Evolutionary conservation across 2,329 filamentous ascomycete genomes (phyloP), one percentile per base, ranked within the genome.

Genomic region (Chrysoporthe puriensis): DNA sequence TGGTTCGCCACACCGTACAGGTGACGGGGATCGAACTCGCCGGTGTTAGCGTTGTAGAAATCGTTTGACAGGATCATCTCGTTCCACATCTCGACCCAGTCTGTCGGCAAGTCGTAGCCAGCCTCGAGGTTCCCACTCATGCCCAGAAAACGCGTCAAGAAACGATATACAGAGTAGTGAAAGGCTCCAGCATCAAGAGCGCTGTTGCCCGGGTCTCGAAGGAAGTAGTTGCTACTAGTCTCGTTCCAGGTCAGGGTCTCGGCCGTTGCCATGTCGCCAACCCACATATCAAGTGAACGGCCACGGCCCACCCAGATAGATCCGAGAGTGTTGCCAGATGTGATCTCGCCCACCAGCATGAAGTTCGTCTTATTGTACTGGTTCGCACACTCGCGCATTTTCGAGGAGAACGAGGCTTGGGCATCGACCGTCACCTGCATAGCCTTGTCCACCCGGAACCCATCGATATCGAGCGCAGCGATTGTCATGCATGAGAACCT

Each of bases 1-100:
- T 90, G 88, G 72, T 90, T 90, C 7, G 87, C 88, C 2, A 84
- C 83, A 61, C 88, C 88, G 72, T 85, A 90, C 82, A 90, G 84
- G 73, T 90, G 88, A 1, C 88, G 83, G 3, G 88, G 88, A 71
- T 90, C 88, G 69, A 88, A 88, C 64, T 84, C 76, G 43, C 86
- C 87, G 2, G 85, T 89, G 73, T 87, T 85, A 2, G 85, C 80
- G 71, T 89, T 90, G 70, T 86, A 77, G 71, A 89, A 77, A 72
- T 90, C 87, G 70, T 90, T 88, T 2, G 85, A 86, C 64, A 81
- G 74, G 7, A 88, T 73, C 76, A 89, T 85, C 36, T 82, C 76
- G 66, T 86, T 81, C 87, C 87, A 90, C 46, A 84, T 77, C 57
- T 82, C 76, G 7, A 82, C 82, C 81, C 82, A 77, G 68, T 77